Percentiles rank a stretch among this genome's conserved stretches.
Conservation (phyloP, 257 asterid species). For the Solanum virginianum region DNA sequence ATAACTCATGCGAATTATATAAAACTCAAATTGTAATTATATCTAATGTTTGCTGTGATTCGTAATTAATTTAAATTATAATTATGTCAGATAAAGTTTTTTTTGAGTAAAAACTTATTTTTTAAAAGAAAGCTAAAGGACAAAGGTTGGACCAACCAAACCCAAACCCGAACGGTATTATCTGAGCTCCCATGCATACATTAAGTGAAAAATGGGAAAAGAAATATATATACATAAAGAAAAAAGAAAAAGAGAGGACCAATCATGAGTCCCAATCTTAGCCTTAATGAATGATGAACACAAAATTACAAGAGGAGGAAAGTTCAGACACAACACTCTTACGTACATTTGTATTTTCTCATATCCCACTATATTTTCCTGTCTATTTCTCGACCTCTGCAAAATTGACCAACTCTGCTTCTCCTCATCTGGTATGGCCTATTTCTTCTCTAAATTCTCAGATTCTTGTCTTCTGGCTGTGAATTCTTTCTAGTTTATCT, state of each 20-base stretch:
- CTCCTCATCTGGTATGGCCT: neutral
- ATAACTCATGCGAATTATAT: too few species aligned
- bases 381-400: neutral
- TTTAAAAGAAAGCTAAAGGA: neutral
- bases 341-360: neutral
- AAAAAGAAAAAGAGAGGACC: neutral
- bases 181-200: neutral
- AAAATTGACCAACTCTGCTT: neutral
- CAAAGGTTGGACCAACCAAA: neutral
- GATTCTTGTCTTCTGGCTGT: neutral
- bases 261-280: neutral
- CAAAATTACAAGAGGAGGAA: neutral
- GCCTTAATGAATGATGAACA: neutral
- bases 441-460: neutral
- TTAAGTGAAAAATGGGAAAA: neutral
- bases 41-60: fast-evolving
- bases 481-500: neutral
- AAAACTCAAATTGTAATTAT: too few species aligned
- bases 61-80: too few species aligned
- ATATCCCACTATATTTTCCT: neutral
- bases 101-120: too few species aligned
- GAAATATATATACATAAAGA: neutral
- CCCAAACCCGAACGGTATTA: neutral
- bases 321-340: neutral
- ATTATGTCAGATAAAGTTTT: too few species aligned